Base-by-base conservation (phyloP, 805 yeast genomes). In the Komagataella pastoris region DNA sequence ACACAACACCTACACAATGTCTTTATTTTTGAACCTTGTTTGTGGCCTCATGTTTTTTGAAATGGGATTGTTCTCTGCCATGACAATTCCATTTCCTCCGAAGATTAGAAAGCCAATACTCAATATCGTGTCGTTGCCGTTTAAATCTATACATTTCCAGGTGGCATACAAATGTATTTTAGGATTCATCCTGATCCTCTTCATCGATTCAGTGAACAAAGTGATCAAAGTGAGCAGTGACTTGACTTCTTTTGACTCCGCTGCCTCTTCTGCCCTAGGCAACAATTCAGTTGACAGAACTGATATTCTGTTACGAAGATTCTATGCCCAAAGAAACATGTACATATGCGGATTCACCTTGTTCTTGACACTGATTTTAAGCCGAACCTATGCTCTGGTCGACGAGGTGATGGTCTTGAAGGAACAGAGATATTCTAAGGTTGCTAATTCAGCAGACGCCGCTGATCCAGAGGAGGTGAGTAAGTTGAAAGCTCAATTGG, bases 321-420 rank as follows among this genome's bases (percentile, higher is more conserved):
- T 93, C 68, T 90, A 90, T 63, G 88, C 97, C 18, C 99, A 93
- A 71, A 81, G 99, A 71, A 93, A 93, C 73, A 80, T 89, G 83
- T 93, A 93, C 61, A 75, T 93, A 50, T 88, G 97, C 58, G 99
- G 99, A 1, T 88, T 90, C 69, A 89, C 98, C 2, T 76, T 93
- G 65, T 93, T 93, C 65, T 73, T 93, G 61, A 86, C 96, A 1
- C 74, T 90, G 62, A 84, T 88, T 50, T 80, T 90, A 58, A 81
- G 84, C 61, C 79, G 97, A 69, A 88, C 97, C 2, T 88, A 86
- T 65, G 73, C 80, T 3, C 73, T 89, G 57, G 95, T 88, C 30
- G 82, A 81, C 49, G 93, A 85, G 61, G 72, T 88, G 65, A 66
- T 85, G 50, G 69, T 70, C 53, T 76, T 81, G 60, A 85, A 81